Evolutionary conservation across 495 filamentous ascomycete species (phyloP).

Genomic region (Lepidopterella palustris): DNA sequence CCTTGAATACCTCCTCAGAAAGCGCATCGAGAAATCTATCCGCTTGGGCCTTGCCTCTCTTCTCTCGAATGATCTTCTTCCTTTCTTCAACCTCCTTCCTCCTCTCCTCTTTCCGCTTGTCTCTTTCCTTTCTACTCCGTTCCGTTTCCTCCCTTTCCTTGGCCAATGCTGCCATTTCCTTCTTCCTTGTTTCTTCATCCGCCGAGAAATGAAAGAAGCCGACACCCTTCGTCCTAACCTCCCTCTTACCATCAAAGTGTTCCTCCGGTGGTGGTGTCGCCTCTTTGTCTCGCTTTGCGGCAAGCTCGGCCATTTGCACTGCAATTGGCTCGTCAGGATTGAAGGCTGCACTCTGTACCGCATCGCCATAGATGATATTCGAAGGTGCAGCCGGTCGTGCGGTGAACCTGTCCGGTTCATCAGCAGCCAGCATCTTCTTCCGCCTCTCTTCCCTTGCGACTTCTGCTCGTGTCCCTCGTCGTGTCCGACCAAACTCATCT

Average conservation of each 20-base stretch:
- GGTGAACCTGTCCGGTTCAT: slow-evolving; percentile 41
- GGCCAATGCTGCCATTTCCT: slow-evolving; percentile 71
- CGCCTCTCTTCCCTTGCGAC: slow-evolving; percentile 50
- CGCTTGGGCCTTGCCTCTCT: slow-evolving; percentile 15
- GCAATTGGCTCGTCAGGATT: slow-evolving; percentile 55
- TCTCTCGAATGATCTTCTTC: slow-evolving; percentile 51
- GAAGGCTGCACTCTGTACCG: slow-evolving; percentile 76
- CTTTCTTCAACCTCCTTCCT: slow-evolving; percentile 48
- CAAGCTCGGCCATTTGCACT: slow-evolving; percentile 63
- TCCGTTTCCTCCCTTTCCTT: slow-evolving; percentile 63
- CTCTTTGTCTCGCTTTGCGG: slow-evolving; percentile 63
- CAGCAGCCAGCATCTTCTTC: slow-evolving; percentile 42
- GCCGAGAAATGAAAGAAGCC: slow-evolving; percentile 83
- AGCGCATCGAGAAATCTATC: slow-evolving; percentile 20
- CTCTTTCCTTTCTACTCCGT: slow-evolving; percentile 44
- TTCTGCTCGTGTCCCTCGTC: slow-evolving; percentile 58
- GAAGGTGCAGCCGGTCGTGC: slow-evolving; percentile 58
- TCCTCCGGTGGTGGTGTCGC: slow-evolving; percentile 66
- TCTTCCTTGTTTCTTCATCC: slow-evolving; percentile 55
- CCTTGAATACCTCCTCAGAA: slow-evolving; percentile 12
- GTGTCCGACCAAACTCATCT: slow-evolving; percentile 82
- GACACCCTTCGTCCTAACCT: slow-evolving; percentile 79
- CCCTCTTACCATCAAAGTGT: slow-evolving; percentile 79
- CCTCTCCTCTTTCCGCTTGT: slow-evolving; percentile 46
- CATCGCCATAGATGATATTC: slow-evolving; percentile 75